Conservation (phyloP, 1,139 yeast genomes). For the Chernovozyma sophiae-reginae region DNA sequence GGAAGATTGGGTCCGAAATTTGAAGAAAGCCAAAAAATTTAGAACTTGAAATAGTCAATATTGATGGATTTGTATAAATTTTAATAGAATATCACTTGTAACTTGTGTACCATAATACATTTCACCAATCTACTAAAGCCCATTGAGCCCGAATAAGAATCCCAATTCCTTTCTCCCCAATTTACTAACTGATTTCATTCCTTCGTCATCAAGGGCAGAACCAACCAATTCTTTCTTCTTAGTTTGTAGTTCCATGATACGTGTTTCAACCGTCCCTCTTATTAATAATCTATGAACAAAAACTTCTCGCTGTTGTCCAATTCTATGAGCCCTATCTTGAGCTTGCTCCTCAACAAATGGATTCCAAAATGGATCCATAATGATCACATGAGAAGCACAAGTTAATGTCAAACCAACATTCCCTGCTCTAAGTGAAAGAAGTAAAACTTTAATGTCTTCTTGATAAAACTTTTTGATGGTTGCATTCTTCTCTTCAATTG, state of each 20-base stretch:
- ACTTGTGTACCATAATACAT: neutral
- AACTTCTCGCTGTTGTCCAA: slow-evolving; percentile 80
- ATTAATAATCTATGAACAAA: slow-evolving; percentile 67
- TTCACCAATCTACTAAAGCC: slow-evolving; percentile 13
- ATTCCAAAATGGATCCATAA: slow-evolving; percentile 95
- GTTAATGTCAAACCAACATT: slow-evolving; percentile 90
- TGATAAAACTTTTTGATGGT: slow-evolving; percentile 63
- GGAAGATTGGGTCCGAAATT: slow-evolving; percentile 33
- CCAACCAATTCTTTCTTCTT: slow-evolving; percentile 72
- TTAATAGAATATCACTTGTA: neutral
- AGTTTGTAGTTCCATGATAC: slow-evolving; percentile 74
- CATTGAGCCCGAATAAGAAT: slow-evolving; percentile 69
- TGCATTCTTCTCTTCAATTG: slow-evolving; percentile 56
- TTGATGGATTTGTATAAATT: neutral
- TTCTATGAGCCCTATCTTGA: slow-evolving; percentile 90
- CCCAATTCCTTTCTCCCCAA: slow-evolving; percentile 72
- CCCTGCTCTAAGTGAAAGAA: slow-evolving; percentile 85
- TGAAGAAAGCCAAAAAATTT: slow-evolving; percentile 35
- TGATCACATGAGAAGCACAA: slow-evolving; percentile 86
- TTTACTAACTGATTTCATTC: slow-evolving; percentile 59
- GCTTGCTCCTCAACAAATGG: slow-evolving; percentile 97
- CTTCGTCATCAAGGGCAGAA: slow-evolving; percentile 71
- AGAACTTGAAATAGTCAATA: slow-evolving; percentile 19
- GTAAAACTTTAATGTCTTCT: slow-evolving; percentile 49
- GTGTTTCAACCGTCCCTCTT: slow-evolving; percentile 72